These are phyloP conservation scores for Odonthalia washingtoniensis DNA, from an alignment of 31 red algal species.

Conservation along the genomic window DNA sequence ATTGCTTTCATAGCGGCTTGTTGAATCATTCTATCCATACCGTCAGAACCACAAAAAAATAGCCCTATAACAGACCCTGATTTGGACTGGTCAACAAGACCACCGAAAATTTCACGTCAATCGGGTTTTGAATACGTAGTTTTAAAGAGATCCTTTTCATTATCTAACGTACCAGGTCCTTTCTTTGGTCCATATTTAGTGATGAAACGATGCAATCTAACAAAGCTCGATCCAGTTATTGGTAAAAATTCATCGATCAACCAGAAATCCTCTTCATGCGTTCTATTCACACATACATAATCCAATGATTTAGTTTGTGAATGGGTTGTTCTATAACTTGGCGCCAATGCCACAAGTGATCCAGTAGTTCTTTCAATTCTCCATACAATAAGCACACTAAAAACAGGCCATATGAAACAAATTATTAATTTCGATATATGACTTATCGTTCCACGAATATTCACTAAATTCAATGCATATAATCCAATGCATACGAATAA, in stretches of 20 bases:
- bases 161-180: slow-evolving; percentile 83
- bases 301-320: no score
- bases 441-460: slow-evolving; percentile 33
- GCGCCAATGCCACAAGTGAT: slow-evolving; percentile 73
- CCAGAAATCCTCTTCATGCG: slow-evolving; percentile 81
- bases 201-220: slow-evolving; percentile 81
- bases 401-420: slow-evolving; percentile 67
- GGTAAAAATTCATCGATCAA: slow-evolving; percentile 82
- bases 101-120: slow-evolving; percentile 68
- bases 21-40: slow-evolving; percentile 74
- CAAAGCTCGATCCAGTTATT: slow-evolving; percentile 70
- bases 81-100: slow-evolving; percentile 65
- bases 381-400: slow-evolving; percentile 70
- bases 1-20: slow-evolving; percentile 76
- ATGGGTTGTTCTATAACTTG: slow-evolving; percentile 73
- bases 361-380: slow-evolving; percentile 75
- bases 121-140: slow-evolving; percentile 74
- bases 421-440: slow-evolving; percentile 67
- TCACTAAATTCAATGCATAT: slow-evolving; percentile 55
- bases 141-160: slow-evolving; percentile 73
- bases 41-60: slow-evolving; percentile 81
- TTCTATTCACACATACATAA: slow-evolving; percentile 80
- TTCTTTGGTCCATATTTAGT: slow-evolving; percentile 66
- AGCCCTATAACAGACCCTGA: slow-evolving; percentile 77
- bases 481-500: slow-evolving; percentile 44